phyloP scores from a whole-genome alignment of 2,329 filamentous ascomycete genomes.

The Emmonsiellopsis sp. region DNA sequence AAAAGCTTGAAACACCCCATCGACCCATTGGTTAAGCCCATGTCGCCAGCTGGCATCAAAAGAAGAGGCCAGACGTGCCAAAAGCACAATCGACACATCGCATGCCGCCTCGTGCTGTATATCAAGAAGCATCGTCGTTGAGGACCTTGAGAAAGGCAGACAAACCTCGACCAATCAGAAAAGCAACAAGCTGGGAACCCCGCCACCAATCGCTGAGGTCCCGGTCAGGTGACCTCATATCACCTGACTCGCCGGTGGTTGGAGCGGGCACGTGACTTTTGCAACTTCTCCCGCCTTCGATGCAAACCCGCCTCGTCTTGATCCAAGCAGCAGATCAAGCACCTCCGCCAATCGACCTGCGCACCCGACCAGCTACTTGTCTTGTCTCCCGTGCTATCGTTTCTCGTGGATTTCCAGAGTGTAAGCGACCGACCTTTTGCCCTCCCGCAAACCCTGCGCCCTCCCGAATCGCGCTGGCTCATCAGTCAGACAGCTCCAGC shows the following conservation, averaged over 20 bases:
- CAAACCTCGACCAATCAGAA: too few relatives aligned
- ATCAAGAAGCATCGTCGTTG: too few relatives aligned
- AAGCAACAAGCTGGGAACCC: too few relatives aligned
- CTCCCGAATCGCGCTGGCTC: not conserved
- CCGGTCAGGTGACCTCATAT: not conserved
- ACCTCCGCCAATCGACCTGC: not conserved
- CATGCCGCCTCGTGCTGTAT: too few relatives aligned
- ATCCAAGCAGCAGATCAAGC: constrained; percentile 2
- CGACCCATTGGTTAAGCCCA: too few relatives aligned
- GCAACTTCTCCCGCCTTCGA: constrained; percentile 23
- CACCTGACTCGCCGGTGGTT: constrained; percentile 7
- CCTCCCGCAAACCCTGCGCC: not conserved
- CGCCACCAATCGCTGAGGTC: too few relatives aligned
- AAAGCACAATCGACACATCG: too few relatives aligned
- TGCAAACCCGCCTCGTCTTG: constrained; percentile 26
- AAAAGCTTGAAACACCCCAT: too few relatives aligned
- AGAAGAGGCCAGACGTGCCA: too few relatives aligned
- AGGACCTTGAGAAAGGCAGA: too few relatives aligned
- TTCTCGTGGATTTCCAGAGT: not conserved
- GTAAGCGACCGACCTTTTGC: not conserved
- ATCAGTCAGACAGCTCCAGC: not conserved
- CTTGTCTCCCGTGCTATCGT: not conserved
- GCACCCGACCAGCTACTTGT: not conserved
- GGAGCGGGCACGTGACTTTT: not conserved
- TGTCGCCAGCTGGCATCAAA: too few relatives aligned